phyloP scores from a whole-genome alignment of 306 rosid genomes.

The Senna tora region DNA sequence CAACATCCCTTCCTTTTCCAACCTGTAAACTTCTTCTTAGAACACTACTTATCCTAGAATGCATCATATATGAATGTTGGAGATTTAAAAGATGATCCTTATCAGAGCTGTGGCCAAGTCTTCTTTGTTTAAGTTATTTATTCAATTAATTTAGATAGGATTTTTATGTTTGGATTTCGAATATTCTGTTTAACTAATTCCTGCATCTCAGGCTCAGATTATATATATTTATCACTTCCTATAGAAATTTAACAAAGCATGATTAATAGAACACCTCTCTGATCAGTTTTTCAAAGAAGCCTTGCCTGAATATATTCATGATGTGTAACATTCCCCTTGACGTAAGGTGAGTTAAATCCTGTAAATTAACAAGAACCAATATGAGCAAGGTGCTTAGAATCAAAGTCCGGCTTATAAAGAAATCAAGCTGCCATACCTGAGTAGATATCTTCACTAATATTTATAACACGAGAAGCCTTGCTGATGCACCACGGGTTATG shows the following conservation, averaged over 20 bases:
- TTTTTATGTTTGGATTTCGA: too few relatives aligned
- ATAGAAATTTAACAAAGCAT: too few relatives aligned
- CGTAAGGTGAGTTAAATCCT: slow-evolving; percentile 98
- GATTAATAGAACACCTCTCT: too few relatives aligned
- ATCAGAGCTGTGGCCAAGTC: too few relatives aligned
- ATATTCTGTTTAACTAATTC: too few relatives aligned
- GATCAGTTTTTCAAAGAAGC: not conserved
- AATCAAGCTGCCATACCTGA: slow-evolving; percentile 57
- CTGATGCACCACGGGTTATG: slow-evolving; percentile 93
- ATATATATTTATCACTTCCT: too few relatives aligned
- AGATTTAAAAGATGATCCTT: too few relatives aligned
- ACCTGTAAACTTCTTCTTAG: slow-evolving; percentile 66
- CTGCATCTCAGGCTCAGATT: too few relatives aligned
- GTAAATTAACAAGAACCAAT: slow-evolving; percentile 37
- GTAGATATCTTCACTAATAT: slow-evolving; percentile 90
- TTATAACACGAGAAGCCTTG: slow-evolving; percentile 94
- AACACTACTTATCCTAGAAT: slow-evolving; percentile 21
- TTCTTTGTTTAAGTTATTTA: too few relatives aligned
- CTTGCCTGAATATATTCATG: slow-evolving; percentile 96
- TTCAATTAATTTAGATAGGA: too few relatives aligned
- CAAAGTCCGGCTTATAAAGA: not conserved
- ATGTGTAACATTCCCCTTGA: slow-evolving; percentile 92
- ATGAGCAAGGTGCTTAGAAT: slow-evolving; percentile 1
- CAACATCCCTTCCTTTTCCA: slow-evolving; percentile 96
- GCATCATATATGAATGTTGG: slow-evolving; percentile 10